These are phyloP conservation scores for Fragilariopsis cylindrus DNA, from an alignment of 108 stramenopile genomes.

Conservation along the genomic window DNA sequence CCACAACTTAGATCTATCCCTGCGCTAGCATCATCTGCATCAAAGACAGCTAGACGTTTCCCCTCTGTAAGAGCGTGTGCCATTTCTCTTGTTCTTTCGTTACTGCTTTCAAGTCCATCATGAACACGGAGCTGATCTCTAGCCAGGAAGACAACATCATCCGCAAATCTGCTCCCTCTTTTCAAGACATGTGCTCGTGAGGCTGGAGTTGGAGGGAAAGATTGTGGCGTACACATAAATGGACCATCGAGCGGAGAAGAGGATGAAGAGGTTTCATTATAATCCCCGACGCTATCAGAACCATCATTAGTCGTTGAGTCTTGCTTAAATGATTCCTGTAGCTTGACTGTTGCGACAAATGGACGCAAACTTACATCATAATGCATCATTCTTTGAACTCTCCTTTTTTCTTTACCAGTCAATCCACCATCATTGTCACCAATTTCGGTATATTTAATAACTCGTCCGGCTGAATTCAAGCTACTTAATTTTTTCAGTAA, in stretches of 20 bases:
- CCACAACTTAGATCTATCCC: slow-evolving; percentile 87
- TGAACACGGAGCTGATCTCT: slow-evolving; percentile 92
- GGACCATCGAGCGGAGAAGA: slow-evolving; percentile 61
- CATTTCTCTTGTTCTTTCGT: slow-evolving; percentile 86
- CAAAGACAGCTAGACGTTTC: slow-evolving; percentile 87
- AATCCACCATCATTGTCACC: slow-evolving; percentile 62
- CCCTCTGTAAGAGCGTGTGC: slow-evolving; percentile 78
- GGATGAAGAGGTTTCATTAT: slow-evolving; percentile 46
- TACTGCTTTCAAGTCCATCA: slow-evolving; percentile 64
- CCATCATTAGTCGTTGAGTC: background rate
- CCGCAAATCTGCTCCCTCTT: slow-evolving; percentile 79
- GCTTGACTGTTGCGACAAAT: slow-evolving; percentile 81
- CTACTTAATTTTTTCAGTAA: slow-evolving; percentile 61
- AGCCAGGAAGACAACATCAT: slow-evolving; percentile 93
- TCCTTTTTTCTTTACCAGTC: slow-evolving; percentile 60
- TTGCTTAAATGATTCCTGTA: slow-evolving; percentile 22
- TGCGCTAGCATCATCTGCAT: slow-evolving; percentile 67
- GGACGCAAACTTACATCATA: slow-evolving; percentile 83
- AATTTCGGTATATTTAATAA: slow-evolving; percentile 70
- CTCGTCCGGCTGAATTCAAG: slow-evolving; percentile 68
- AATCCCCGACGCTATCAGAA: slow-evolving; percentile 1
- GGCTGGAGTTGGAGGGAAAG: slow-evolving; percentile 93
- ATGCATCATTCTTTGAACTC: slow-evolving; percentile 88
- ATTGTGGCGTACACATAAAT: slow-evolving; percentile 96
- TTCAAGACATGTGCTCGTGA: slow-evolving; percentile 88